phyloP scores from a whole-genome alignment of 306 rosid species.

The Vigna mungo region DNA sequence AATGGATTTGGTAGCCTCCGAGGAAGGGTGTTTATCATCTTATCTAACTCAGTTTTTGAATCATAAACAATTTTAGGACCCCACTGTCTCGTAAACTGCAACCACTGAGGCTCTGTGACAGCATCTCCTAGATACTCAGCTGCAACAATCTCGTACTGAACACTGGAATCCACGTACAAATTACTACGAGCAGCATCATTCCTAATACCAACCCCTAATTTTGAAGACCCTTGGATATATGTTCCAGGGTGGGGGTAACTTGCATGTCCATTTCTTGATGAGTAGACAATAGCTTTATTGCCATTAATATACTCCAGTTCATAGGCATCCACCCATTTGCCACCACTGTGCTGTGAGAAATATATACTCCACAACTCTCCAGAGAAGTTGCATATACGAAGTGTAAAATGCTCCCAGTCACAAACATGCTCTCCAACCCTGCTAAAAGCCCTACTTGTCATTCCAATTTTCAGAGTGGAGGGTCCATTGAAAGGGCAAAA shows the following conservation, averaged over 20 bases:
- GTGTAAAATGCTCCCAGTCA: conserved; percentile 96
- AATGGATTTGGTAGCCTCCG: conserved; percentile 39
- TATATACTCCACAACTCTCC: conserved; percentile 56
- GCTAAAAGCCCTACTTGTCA: conserved; percentile 54
- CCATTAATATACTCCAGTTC: conserved; percentile 51
- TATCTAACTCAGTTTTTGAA: conserved; percentile 56
- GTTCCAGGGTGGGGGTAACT: conserved; percentile 52
- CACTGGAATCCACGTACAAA: conserved; percentile 50
- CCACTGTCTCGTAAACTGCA: conserved; percentile 58
- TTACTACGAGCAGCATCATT: conserved; percentile 46
- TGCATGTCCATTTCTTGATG: conserved; percentile 57
- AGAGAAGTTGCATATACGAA: conserved; percentile 50
- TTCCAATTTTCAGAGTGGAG: conserved; percentile 74
- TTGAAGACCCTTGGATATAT: conserved; percentile 55
- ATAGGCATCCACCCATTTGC: conserved; percentile 53
- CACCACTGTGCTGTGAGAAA: conserved; percentile 60
- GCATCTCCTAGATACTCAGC: conserved; percentile 55
- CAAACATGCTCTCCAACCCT: conserved; percentile 77
- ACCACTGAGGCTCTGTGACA: conserved; percentile 55
- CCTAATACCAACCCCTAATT: conserved; percentile 54
- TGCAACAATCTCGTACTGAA: conserved; percentile 45
- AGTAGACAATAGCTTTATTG: conserved; percentile 52
- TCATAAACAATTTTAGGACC: conserved; percentile 56
- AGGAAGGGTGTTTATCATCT: conserved; percentile 48
- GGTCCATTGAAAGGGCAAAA: conserved; percentile 97